Evolutionary conservation across 768 basidiomycete species (phyloP).

Genomic region (Bullera alba): DNA sequence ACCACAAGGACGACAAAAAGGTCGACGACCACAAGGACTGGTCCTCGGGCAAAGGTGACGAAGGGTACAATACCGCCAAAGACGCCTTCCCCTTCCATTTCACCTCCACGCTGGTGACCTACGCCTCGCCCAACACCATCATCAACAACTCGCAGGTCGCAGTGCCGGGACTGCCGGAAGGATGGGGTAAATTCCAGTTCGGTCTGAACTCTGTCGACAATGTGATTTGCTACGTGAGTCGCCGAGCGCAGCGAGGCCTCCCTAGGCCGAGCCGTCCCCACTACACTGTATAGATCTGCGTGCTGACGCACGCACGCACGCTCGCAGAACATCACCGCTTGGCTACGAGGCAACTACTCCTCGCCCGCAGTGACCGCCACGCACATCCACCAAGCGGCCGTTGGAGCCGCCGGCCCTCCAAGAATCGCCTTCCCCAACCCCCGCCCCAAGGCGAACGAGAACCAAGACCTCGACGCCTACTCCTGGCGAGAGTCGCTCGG

Average conservation of each 20-base stretch:
- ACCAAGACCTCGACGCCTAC: conserved; percentile 26
- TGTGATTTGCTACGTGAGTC: conserved; percentile 37
- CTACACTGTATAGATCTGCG: background rate
- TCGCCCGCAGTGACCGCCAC: conserved; percentile 37
- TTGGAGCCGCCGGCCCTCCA: conserved; percentile 39
- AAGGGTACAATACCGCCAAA: conserved; percentile 3
- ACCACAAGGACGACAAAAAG: conserved; percentile 4
- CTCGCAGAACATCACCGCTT: conserved; percentile 29
- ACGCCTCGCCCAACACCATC: conserved; percentile 23
- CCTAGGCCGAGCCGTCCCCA: background rate
- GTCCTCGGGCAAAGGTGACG: background rate
- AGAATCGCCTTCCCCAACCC: conserved; percentile 46
- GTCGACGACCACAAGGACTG: conserved; percentile 7
- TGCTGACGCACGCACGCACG: background rate
- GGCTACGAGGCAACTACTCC: conserved; percentile 35
- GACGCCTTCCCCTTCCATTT: conserved; percentile 32
- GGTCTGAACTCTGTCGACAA: conserved; percentile 36
- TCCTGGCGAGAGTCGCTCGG: conserved; percentile 36
- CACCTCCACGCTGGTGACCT: conserved; percentile 35
- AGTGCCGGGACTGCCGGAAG: conserved; percentile 26
- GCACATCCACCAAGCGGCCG: conserved; percentile 31
- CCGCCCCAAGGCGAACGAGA: conserved; percentile 7
- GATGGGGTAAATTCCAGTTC: conserved; percentile 35
- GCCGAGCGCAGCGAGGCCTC: background rate
- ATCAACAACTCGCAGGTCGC: conserved; percentile 33